Base-by-base conservation (phyloP, 306 rosid genomes). In the Castanea sativa region DNA sequence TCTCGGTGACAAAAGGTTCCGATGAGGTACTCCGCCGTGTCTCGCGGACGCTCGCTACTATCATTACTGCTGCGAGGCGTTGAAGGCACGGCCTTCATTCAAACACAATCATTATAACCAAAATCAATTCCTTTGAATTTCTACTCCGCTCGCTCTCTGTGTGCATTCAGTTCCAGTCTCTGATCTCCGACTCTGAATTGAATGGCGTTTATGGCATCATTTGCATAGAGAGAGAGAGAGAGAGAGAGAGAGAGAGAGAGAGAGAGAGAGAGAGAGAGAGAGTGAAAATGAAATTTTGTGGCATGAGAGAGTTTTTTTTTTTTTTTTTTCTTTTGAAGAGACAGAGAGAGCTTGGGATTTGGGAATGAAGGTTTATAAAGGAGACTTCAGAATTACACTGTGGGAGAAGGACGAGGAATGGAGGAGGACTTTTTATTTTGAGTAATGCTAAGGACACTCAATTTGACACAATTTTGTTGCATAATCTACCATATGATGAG, bases 11-110 rank as follows among this genome's bases (percentile, higher is more conserved):
- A 59, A 96, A 96, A 91, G 60, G 93, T 87, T n/a, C 90, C 92
- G 83, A 96, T 89, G 43, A 88, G 92, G 85, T 96, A 93, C 85
- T 88, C 99, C 80, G 91, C 91, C 60, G 98, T 85, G 41, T 93
- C 96, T 83, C 81, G 92, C 5, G 94, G 87, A 77, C 86, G 90
- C 69, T 85, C 87, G 76, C 79, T 73, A 43, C 25, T 43, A 3
- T 11, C 2, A 38, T 38, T 9, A 6, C 10, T 38, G 43, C 43
- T 6, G 73, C 89, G 89, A 82, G 96, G 99, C 57, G 97, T 95
- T 16, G 99, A 96, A 56, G 98, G 94, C 73, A 84, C 88, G 76
- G 92, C 81, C 43, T 98, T 98, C 99, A 96, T 96, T 74, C 53
- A 25, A 5, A 72, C 64, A 61, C 29, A 29, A 11, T 41, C 45